These are phyloP conservation scores for Plasmodium ovale DNA, from an alignment of 169 alveolate genomes.

Conservation along the genomic window DNA sequence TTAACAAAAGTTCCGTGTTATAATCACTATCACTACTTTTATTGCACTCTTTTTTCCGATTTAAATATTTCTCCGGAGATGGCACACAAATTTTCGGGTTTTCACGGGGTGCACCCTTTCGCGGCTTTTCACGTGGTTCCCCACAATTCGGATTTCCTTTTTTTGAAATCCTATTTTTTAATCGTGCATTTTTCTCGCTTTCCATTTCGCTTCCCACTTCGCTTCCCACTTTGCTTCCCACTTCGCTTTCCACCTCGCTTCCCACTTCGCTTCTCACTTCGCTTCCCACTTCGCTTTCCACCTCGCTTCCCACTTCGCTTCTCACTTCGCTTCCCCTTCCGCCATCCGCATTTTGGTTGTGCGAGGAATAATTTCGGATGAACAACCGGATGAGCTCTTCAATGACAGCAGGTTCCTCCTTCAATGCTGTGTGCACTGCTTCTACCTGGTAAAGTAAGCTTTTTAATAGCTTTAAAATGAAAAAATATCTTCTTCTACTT, in stretches of 20 bases:
- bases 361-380: slow-evolving; percentile 19
- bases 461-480: slow-evolving; percentile 51
- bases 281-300: not conserved
- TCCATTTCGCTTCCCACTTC: not conserved
- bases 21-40: not conserved
- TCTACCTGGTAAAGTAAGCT: slow-evolving; percentile 43
- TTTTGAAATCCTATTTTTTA: not conserved
- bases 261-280: no score
- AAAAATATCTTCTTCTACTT: slow-evolving; percentile 35
- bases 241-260: no score
- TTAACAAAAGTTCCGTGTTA: slow-evolving; percentile 19
- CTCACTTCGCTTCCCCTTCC: not conserved
- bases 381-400: slow-evolving; percentile 55
- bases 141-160: not conserved
- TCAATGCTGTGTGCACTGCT: slow-evolving; percentile 45
- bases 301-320: no score
- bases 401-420: slow-evolving; percentile 57
- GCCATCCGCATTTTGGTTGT: not conserved
- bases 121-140: not conserved
- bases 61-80: no score
- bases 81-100: no score
- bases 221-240: not conserved
- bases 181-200: not conserved
- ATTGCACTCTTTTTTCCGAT: not conserved
- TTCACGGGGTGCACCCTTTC: not conserved